phyloP scores from a whole-genome alignment of 331 rosid genomes.

The Stylosanthes scabra region DNA sequence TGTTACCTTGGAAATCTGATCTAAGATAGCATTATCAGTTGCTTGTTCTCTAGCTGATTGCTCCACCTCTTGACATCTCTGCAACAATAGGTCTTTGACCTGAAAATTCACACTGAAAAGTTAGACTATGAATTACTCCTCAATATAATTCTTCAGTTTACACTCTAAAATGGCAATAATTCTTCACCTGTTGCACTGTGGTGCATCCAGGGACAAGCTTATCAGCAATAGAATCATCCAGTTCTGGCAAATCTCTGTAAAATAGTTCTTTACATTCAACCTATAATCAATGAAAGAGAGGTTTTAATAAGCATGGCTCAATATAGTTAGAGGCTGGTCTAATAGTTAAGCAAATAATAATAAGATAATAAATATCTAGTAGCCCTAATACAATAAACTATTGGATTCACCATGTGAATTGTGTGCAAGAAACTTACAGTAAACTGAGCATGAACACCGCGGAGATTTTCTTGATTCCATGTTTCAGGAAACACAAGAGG shows the following conservation, averaged over 20 bases:
- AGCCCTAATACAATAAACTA: neutral
- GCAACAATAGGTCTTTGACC: slow-evolving; percentile 81
- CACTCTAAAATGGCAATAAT: slow-evolving; percentile 2
- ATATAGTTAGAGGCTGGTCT: neutral
- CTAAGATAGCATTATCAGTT: slow-evolving; percentile 88
- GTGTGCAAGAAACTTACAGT: slow-evolving; percentile 61
- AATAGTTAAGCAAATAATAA: slow-evolving; percentile 20
- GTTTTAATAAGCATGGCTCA: slow-evolving; percentile 22
- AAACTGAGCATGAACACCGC: slow-evolving; percentile 88
- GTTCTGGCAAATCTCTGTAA: slow-evolving; percentile 85
- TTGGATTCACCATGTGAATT: neutral
- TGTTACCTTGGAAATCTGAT: slow-evolving; percentile 77
- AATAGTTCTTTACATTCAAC: slow-evolving; percentile 95
- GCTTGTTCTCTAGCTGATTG: slow-evolving; percentile 96
- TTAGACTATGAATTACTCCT: slow-evolving; percentile 24
- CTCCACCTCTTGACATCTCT: slow-evolving; percentile 78
- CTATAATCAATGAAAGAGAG: slow-evolving; percentile 51
- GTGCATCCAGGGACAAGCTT: slow-evolving; percentile 85
- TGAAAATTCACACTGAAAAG: slow-evolving; percentile 45
- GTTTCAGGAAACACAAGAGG: slow-evolving; percentile 90
- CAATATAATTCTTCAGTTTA: slow-evolving; percentile 31
- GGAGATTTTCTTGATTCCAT: slow-evolving; percentile 87
- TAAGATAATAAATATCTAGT: slow-evolving; percentile 19
- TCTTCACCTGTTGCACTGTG: slow-evolving; percentile 75
- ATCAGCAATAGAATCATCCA: slow-evolving; percentile 87